Conservation (phyloP, 805 yeast genomes). For the Wickerhamomyces strasburgensis region DNA sequence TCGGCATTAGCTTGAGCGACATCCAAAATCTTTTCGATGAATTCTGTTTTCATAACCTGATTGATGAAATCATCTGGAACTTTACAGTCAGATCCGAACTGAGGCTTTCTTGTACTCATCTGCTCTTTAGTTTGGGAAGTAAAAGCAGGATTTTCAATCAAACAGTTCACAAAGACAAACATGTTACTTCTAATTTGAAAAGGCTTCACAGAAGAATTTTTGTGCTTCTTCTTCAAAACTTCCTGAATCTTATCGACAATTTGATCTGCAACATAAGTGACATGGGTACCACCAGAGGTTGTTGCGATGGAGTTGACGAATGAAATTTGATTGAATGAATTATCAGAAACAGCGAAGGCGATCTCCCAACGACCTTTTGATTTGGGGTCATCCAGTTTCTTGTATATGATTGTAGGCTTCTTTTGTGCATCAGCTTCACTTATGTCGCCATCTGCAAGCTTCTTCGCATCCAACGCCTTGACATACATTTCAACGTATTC, state of each 20-base stretch:
- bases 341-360: conserved; percentile 91
- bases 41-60: conserved; percentile 68
- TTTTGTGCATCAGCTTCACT: conserved; percentile 32
- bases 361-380: conserved; percentile 74
- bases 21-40: conserved; percentile 62
- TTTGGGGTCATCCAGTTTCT: conserved; percentile 56
- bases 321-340: conserved; percentile 86
- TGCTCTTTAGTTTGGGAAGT: conserved; percentile 98
- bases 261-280: conserved; percentile 79
- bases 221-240: conserved; percentile 62
- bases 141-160: conserved; percentile 94
- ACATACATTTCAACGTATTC: conserved; percentile 86
- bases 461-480: conserved; percentile 56
- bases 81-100: conserved; percentile 84
- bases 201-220: conserved; percentile 68
- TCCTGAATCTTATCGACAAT: conserved; percentile 74
- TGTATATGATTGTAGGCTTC: conserved; percentile 68
- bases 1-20: conserved; percentile 88
- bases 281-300: conserved; percentile 95
- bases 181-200: conserved; percentile 86
- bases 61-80: conserved; percentile 73
- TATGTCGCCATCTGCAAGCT: conserved; percentile 24
- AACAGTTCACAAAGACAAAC: conserved; percentile 86
- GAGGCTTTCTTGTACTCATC: conserved; percentile 79
- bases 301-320: conserved; percentile 98